Evolutionary conservation across 2,329 filamentous ascomycete genomes (phyloP).

Genomic region (Trichoderma guizhouense): DNA sequence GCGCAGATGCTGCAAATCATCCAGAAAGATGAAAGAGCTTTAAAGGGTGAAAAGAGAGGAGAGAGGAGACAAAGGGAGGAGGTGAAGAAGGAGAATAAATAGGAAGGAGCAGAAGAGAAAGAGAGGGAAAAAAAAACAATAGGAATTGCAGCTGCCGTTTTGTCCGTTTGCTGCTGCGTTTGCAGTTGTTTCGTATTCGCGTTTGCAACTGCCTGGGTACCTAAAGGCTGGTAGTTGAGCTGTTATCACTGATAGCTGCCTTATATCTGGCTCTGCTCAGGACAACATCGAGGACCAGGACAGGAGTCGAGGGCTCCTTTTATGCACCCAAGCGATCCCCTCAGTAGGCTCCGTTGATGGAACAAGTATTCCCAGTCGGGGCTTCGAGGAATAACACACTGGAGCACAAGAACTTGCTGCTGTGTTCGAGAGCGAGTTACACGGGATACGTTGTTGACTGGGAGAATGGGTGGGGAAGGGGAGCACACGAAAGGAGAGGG

Average conservation of each 20-base stretch:
- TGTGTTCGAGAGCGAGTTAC: not conserved
- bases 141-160: not conserved
- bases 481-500: not conserved
- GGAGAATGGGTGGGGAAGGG: not conserved
- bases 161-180: not conserved
- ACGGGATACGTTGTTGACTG: not conserved
- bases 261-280: not conserved
- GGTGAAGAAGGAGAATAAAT: not conserved
- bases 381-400: not conserved
- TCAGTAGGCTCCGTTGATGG: not conserved
- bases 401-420: not conserved
- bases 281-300: not conserved
- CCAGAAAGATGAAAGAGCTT: not conserved
- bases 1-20: not conserved
- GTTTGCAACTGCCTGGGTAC: not conserved
- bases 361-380: too few relatives aligned
- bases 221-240: not conserved
- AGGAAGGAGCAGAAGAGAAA: not conserved
- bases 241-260: not conserved
- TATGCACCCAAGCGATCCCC: not conserved
- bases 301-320: not conserved
- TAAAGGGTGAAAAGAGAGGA: not conserved
- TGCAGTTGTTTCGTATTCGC: constrained; percentile 3
- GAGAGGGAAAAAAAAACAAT: not conserved
- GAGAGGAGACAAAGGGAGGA: not conserved